Percentiles rank a stretch among this genome's conserved stretches.
These are phyloP conservation scores for Basipetospora chlamydospora DNA, from an alignment of 2,329 filamentous ascomycete species.

Conservation along the genomic window DNA sequence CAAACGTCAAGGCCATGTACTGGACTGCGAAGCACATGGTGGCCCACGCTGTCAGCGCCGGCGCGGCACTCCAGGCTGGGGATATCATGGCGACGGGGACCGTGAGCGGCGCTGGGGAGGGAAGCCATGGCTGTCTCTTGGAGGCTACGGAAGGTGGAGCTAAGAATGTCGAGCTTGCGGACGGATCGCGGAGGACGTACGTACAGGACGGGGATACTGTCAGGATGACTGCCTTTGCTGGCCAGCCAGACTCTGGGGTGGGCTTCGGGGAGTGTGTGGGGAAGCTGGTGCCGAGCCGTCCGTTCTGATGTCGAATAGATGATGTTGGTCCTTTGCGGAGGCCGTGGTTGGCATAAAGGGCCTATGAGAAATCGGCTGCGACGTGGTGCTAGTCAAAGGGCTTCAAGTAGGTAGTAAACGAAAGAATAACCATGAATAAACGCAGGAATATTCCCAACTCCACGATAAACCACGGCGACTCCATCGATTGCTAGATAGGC, in stretches of 20 bases:
- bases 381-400: no score
- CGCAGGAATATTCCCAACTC: not conserved
- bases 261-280: conserved; percentile 30
- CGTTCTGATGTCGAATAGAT: conserved; percentile 21
- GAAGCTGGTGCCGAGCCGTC: conserved; percentile 19
- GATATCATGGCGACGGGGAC: conserved; percentile 36
- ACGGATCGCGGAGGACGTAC: conserved; percentile 16
- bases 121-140: conserved; percentile 23
- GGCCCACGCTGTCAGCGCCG: conserved; percentile 57
- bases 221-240: conserved; percentile 23
- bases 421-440: not conserved
- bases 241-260: conserved; percentile 17
- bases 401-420: no score
- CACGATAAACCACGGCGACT: conserved; percentile 1
- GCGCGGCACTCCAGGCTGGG: conserved; percentile 54
- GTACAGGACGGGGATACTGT: conserved; percentile 28
- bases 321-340: no score
- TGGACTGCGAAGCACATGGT: conserved; percentile 46
- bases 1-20: conserved; percentile 19
- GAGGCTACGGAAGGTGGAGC: conserved; percentile 23
- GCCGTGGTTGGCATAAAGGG: conserved; percentile 27
- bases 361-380: conserved; percentile 13
- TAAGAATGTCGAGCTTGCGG: conserved; percentile 13
- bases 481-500: no score
- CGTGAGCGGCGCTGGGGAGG: conserved; percentile 19